A percentile compares a stretch with the other conserved stretches of the same genome.
These are phyloP conservation scores for Pouteria glomerata DNA, from an alignment of 148 eudicot genomes.

Conservation along the genomic window DNA sequence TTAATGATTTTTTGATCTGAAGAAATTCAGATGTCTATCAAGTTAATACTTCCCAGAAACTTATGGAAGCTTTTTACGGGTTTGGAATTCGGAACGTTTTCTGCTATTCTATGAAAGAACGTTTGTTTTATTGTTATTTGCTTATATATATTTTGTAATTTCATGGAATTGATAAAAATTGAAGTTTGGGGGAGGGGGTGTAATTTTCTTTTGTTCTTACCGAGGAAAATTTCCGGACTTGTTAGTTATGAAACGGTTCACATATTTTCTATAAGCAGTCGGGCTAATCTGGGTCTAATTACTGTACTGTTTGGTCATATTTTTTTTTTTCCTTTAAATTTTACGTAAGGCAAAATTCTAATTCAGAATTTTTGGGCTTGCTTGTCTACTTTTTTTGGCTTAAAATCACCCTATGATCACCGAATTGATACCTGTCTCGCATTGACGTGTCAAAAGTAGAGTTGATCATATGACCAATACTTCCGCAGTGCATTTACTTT, in stretches of 20 bases:
- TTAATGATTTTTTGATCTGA: background rate
- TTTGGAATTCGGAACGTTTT: background rate
- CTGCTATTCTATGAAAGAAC: too few species aligned
- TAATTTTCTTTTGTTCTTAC: background rate
- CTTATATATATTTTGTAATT: too few species aligned
- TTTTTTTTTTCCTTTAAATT: background rate
- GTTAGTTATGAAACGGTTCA: background rate
- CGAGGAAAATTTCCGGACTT: background rate
- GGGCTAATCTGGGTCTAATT: background rate
- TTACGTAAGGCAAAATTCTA: background rate
- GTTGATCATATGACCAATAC: background rate
- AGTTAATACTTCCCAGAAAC: background rate
- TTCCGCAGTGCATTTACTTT: background rate
- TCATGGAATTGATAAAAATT: background rate
- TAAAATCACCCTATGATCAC: background rate
- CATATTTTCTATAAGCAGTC: background rate
- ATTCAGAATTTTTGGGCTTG: background rate
- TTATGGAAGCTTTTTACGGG: background rate
- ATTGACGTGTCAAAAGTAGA: background rate
- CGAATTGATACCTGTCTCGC: background rate
- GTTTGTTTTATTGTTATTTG: background rate
- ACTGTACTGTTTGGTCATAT: background rate
- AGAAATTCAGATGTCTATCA: background rate
- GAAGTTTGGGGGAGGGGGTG: background rate
- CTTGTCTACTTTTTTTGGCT: background rate